Evolutionary conservation across 2,329 filamentous ascomycete genomes (phyloP), one percentile per base, ranked within the genome.

Genomic region (Colletotrichum sp.): DNA sequence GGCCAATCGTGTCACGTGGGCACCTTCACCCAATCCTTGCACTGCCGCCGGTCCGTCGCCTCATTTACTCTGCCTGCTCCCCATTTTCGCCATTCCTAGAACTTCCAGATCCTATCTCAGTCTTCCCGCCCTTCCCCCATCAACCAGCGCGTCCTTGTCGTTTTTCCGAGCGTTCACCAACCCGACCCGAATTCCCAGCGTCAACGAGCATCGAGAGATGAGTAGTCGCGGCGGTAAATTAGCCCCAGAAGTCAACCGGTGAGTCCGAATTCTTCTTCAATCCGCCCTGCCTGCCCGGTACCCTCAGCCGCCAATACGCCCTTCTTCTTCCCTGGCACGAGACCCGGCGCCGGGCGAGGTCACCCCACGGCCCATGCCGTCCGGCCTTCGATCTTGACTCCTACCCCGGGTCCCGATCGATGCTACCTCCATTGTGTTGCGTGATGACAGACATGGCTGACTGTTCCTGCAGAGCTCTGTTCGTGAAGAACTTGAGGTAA

Each of bases 241-340:
- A 91, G 96, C 96, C 89, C 96, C 97, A 87, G 97, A 99, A 94
- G 96, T 98, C 89, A 98, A 98, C 90, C 94, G 95, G 95, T 97
- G 88, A 83, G 93, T 89, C 71, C 61, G 62, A 67, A 54, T 61
- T 55, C 55, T 67, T 24, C 55, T 62, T 75, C 73, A 71, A 62
- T 72, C 65, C 59, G 51, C 43, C 61, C 15, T 59, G 27, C 63
- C 51, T 59, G 27, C 63, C 51, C 59, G 59, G 67, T 72, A 36
- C 16, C 43, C 63, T 64, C 68, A 58, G 59, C 59, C 59, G 59
- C 59, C 59, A 62, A 66, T 43, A 67, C 69, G n/a, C 55, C 62
- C 51, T 38, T 54, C 51, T 38, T 54, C 63, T 43, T 64, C 55
- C 73, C 69, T 72, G 69, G 29, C 72, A 69, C 69, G 64, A 69